Evolutionary conservation across 192 early-diverging fungal genomes (phyloP).

Genomic region (Gigaspora rosea): DNA sequence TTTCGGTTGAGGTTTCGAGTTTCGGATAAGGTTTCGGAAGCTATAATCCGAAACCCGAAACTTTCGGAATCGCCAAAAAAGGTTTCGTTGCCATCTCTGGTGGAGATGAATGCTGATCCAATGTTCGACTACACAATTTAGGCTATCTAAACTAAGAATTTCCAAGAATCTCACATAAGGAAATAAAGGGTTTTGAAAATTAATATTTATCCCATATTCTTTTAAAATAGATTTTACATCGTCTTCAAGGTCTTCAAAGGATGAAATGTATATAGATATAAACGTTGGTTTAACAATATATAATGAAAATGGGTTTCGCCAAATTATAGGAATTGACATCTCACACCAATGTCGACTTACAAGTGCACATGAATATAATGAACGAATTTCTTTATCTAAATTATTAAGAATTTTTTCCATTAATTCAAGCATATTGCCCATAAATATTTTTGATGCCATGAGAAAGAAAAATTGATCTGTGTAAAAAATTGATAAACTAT

Average conservation of each 20-base stretch:
- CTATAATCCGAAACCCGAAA: no score
- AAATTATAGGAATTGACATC: not conserved
- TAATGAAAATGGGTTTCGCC: slow-evolving; percentile 4
- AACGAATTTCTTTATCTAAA: not conserved
- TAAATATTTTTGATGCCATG: not conserved
- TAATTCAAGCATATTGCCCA: not conserved
- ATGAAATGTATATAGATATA: not conserved
- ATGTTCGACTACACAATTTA: no score
- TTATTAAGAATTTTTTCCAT: not conserved
- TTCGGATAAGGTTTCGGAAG: no score
- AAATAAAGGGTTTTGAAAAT: no score
- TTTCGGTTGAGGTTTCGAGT: no score
- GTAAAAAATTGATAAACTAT: no score
- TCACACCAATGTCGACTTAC: slow-evolving; percentile 1
- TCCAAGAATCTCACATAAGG: no score
- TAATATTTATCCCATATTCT: not conserved
- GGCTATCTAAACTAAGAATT: no score
- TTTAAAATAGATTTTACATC: not conserved
- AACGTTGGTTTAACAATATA: not conserved
- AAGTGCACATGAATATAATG: not conserved
- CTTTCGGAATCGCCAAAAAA: no score
- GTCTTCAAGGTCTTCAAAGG: not conserved
- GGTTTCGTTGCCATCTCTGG: no score
- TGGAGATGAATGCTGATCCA: no score
- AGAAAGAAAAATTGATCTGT: no score